Evolutionary conservation across 129 eudicot genomes (phyloP), one percentile per base, ranked within the genome.

Genomic region (Silybum marianum): DNA sequence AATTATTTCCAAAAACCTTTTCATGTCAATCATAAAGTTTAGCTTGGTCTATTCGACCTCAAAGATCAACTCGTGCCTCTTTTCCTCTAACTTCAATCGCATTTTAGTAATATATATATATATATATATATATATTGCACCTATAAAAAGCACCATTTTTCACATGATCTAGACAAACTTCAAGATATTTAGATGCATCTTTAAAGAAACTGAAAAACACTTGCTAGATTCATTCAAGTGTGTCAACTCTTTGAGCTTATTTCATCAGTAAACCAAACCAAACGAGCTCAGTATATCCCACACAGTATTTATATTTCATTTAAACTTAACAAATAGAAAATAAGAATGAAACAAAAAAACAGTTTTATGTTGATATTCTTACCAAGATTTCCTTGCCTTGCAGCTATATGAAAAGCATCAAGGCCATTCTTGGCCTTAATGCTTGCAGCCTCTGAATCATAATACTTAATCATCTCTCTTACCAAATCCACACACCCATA

Each of bases 341-440:
- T 24, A 58, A 18, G 9, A 58, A 5, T 6, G 21, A 38, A 19
- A 66, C 4, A 51, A 74, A 78, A 38, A 40, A 7, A 75, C 34
- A 76, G 39, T 34, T 18, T 65, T 65, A 51, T 1, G 77, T 74
- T 40, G 4, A 24, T 76, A 86, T 67, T 83, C 79, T 73, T 85
- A 89, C 93, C 93, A 60, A 89, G 81, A 75, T 89, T 34, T 65
- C 93, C 93, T 89, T 87, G 89, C 81, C 83, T 89, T 19, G 93
- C 87, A 9, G 89, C 86, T 32, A 89, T 74, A 89, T 84, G 93
- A 68, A 89, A 89, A 32, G 90, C 90, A 82, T 89, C 90, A 70
- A 44, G 83, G 0, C 90, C 93, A 80, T 87, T 89, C 54, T 85
- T 87, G 75, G 90, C 89, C 84, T 84, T 89, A 66, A 83, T 83